A percentile compares a stretch with the other conserved stretches of the same genome.
These are phyloP conservation scores for Oryza punctata DNA, from an alignment of 176 grass and related monocot species.

Conservation along the genomic window DNA sequence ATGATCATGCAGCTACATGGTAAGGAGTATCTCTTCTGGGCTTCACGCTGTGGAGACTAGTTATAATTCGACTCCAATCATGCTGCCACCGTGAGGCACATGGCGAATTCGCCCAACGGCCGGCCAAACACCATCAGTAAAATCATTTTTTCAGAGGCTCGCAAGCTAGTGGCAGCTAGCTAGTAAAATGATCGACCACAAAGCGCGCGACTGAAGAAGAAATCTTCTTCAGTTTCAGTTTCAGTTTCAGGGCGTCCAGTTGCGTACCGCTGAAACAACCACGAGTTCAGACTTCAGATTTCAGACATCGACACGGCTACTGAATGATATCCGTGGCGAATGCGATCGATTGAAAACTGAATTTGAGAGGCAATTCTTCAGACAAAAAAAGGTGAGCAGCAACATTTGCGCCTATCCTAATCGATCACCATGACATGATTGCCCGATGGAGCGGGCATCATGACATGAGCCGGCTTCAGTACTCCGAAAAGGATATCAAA, in stretches of 20 bases:
- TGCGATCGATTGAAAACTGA: background rate
- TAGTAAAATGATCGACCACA: background rate
- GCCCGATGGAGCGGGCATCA: slow-evolving; percentile 33
- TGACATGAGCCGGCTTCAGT: slow-evolving; percentile 1
- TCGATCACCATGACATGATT: slow-evolving; percentile 17
- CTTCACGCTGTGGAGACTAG: background rate
- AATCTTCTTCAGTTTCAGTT: background rate
- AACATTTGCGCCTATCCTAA: background rate
- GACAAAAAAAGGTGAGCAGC: background rate
- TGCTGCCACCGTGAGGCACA: background rate
- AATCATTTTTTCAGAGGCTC: background rate
- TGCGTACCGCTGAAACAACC: background rate
- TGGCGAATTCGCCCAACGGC: background rate
- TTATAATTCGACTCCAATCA: background rate
- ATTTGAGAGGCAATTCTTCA: background rate
- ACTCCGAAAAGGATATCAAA: background rate
- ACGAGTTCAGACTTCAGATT: background rate
- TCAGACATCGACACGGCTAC: background rate
- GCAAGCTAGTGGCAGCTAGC: background rate
- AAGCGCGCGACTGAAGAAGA: background rate
- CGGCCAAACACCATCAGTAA: background rate
- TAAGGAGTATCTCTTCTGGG: background rate
- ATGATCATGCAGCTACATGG: too few relatives aligned
- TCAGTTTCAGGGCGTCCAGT: background rate
- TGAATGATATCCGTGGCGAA: background rate